Conservation (phyloP, 1,284 basidiomycete genomes). For the Hemileia vastatrix region DNA sequence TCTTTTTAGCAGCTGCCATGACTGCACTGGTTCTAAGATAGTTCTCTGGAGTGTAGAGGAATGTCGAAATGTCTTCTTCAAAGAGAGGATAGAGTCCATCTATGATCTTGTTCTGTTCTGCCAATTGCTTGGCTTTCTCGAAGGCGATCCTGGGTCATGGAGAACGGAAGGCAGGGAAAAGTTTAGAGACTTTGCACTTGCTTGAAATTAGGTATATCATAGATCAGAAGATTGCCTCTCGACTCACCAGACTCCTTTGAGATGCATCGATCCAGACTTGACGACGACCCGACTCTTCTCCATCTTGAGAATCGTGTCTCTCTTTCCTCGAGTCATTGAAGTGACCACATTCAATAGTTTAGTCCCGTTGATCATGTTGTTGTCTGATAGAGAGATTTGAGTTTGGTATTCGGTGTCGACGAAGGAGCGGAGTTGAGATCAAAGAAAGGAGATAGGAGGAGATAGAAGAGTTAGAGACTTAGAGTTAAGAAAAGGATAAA, state of each 20-base stretch:
- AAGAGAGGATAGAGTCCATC: slow-evolving; percentile 43
- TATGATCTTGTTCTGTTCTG: slow-evolving; percentile 41
- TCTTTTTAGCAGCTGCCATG: slow-evolving; percentile 42
- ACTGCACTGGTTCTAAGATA: slow-evolving; percentile 42
- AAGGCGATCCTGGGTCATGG: slow-evolving; percentile 34
- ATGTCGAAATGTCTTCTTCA: slow-evolving; percentile 43
- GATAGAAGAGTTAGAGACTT: not conserved
- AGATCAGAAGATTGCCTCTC: not conserved
- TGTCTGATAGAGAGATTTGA: slow-evolving; percentile 27
- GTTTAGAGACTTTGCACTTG: not conserved
- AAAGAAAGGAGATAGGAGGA: not conserved
- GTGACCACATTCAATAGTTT: slow-evolving; percentile 42
- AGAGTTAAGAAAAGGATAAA: too few relatives aligned
- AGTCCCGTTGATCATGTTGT: slow-evolving; percentile 45
- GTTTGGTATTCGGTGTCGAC: not conserved
- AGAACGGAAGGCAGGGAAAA: not conserved
- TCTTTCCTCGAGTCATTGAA: slow-evolving; percentile 44
- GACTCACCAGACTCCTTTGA: slow-evolving; percentile 42
- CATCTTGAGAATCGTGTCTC: slow-evolving; percentile 43
- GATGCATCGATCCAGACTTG: slow-evolving; percentile 44
- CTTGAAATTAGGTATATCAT: too few relatives aligned
- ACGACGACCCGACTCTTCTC: slow-evolving; percentile 45
- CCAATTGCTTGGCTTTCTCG: slow-evolving; percentile 39
- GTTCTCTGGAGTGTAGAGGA: slow-evolving; percentile 44
- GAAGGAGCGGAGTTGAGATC: not conserved